These are phyloP conservation scores for Tuber melanosporum DNA, from an alignment of 495 filamentous ascomycete species.

Conservation along the genomic window DNA sequence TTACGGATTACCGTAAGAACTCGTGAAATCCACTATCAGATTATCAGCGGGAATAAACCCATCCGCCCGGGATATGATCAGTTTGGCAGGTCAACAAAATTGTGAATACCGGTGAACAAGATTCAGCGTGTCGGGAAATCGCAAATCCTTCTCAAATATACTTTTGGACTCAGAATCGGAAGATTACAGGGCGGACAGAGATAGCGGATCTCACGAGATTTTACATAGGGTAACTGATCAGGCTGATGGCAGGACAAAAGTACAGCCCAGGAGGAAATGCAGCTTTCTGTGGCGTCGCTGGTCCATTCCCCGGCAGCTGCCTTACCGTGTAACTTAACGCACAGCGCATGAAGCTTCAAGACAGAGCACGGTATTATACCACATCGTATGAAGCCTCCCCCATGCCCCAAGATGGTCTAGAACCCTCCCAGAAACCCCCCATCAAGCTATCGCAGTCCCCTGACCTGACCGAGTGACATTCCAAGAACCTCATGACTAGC, in stretches of 20 bases:
- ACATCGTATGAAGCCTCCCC: not conserved
- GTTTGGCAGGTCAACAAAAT: no score
- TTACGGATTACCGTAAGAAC: not conserved
- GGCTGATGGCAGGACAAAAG: not conserved
- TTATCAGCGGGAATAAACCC: no score
- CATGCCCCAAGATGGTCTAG: not conserved
- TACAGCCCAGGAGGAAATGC: not conserved
- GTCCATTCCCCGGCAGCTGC: not conserved
- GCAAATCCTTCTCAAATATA: no score
- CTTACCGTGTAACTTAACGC: not conserved
- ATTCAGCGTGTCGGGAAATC: no score
- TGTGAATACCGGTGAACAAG: no score
- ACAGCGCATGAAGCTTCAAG: not conserved
- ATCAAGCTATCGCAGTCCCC: not conserved
- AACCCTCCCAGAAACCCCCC: not conserved
- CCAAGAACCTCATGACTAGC: not conserved
- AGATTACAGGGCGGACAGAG: no score
- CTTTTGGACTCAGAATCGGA: no score
- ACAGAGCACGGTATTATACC: not conserved
- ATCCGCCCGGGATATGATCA: no score
- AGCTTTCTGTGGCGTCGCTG: not conserved
- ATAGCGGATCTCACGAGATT: no score
- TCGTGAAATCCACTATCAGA: no score
- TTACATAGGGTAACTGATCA: no score
- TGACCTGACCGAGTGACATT: not conserved